These are phyloP conservation scores for Babesia ovata DNA, from an alignment of 169 alveolate genomes.

Conservation along the genomic window DNA sequence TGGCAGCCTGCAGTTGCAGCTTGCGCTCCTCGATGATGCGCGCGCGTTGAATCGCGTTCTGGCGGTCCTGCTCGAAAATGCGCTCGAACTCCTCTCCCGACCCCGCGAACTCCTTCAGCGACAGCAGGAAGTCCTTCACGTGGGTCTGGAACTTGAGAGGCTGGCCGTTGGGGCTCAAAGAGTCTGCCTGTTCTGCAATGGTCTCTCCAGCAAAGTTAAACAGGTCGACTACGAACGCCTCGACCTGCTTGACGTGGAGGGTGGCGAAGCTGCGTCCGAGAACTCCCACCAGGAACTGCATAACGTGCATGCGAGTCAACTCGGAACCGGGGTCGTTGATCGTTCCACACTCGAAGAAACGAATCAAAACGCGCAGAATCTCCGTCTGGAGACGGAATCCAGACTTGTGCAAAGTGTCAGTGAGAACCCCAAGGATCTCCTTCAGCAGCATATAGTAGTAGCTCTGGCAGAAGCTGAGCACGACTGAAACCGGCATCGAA, in stretches of 20 bases:
- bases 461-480: slow-evolving; percentile 79
- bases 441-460: slow-evolving; percentile 83
- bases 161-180: slow-evolving; percentile 16
- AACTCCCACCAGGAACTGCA: slow-evolving; percentile 57
- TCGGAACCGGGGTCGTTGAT: slow-evolving; percentile 61
- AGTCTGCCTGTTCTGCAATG: slow-evolving; percentile 19
- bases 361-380: slow-evolving; percentile 44
- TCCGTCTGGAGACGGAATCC: slow-evolving; percentile 89
- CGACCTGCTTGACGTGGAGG: slow-evolving; percentile 52
- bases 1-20: slow-evolving; percentile 24
- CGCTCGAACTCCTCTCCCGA: slow-evolving; percentile 60
- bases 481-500: slow-evolving; percentile 20
- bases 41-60: slow-evolving; percentile 64
- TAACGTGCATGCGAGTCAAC: slow-evolving; percentile 56
- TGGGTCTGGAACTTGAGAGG: slow-evolving; percentile 64
- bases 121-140: slow-evolving; percentile 62
- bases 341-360: slow-evolving; percentile 55
- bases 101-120: slow-evolving; percentile 69
- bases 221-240: slow-evolving; percentile 68
- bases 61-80: slow-evolving; percentile 60
- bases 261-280: slow-evolving; percentile 61
- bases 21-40: slow-evolving; percentile 51
- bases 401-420: slow-evolving; percentile 89
- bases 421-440: slow-evolving; percentile 85
- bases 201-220: slow-evolving; percentile 61